Base-by-base conservation (phyloP, 768 basidiomycete genomes). In the Kwoniella sp. region DNA sequence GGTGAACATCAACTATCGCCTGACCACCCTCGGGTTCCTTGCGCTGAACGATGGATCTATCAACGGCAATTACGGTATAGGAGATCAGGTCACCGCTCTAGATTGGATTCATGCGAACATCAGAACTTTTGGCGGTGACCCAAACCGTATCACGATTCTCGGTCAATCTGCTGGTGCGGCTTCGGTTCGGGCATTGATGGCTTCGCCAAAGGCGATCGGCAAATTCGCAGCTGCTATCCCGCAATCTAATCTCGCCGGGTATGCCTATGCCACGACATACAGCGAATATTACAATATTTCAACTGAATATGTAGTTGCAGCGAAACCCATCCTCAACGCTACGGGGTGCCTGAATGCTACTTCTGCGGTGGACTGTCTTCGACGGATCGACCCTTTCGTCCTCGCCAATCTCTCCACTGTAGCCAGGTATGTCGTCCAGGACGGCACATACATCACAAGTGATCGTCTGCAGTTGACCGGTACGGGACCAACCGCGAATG, bases 41-140 rank as follows among this genome's bases (percentile, higher is more conserved):
- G 72, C 66, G 3, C 31, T 58, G 2, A 25, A 58, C 26, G 56
- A 68, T 22, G 63, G 52, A 17, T 25, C 59, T 2, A 51, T 61
- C 26, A 57, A 31, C 48, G 68, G 58, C 23, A 69, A 65, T 53
- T 58, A 55, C n/a, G 68, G 68, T 13, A 20, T 70, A 3, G 29
- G 13, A 3, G 65, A 70, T 26, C 62, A 67, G 31, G 55, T 76
- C 67, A n/a, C 82, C 79, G 77, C 81, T 17, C 73, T 86, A 37
- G 73, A 82, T 48, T 83, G 85, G 84, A 84, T 87, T 0, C 83
- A 85, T 28, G 73, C 82, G 37, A 82, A 87, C 74, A 87, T 87
- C 64, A 74, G 78, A 0, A 81, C 83, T n/a, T 88, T 88, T 66
- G 86, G 86, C 38, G 87, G 87, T 0, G 86, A 87, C 76, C 84